Conservation (phyloP, 2,329 filamentous ascomycete species). For the Monascus ruber region DNA sequence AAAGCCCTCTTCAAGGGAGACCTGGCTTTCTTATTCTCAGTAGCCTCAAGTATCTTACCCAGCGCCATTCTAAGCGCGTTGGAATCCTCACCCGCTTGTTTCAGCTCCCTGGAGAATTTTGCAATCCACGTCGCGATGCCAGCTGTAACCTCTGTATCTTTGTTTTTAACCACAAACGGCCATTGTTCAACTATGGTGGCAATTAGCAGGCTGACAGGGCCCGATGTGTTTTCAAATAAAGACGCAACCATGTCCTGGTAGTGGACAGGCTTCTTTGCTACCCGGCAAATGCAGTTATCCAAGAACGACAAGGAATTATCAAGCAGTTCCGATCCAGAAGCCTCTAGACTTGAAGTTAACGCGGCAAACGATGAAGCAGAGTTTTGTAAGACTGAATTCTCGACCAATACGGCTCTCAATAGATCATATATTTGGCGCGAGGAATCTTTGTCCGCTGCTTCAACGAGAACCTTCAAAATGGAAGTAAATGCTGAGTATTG, state of each 20-base stretch:
- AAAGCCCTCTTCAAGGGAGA: conserved; percentile 24
- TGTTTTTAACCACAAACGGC: conserved; percentile 51
- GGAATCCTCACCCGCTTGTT: conserved; percentile 41
- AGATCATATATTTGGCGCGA: conserved; percentile 22
- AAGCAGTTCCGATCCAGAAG: conserved; percentile 19
- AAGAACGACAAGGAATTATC: conserved; percentile 55
- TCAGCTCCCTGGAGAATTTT: conserved; percentile 44
- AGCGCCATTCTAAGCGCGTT: conserved; percentile 36
- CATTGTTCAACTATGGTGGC: conserved; percentile 68
- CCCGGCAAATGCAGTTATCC: conserved; percentile 71
- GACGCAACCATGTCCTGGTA: conserved; percentile 49
- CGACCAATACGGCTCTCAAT: conserved; percentile 22
- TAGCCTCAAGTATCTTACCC: conserved; percentile 32
- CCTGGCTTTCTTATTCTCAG: conserved; percentile 24
- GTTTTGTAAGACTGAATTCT: conserved; percentile 26
- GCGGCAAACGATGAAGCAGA: conserved; percentile 24
- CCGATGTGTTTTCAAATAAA: conserved; percentile 21
- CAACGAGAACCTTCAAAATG: conserved; percentile 27
- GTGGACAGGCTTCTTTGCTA: conserved; percentile 67
- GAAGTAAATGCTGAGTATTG: conserved; percentile 32
- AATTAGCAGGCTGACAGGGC: conserved; percentile 51
- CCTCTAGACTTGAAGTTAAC: conserved; percentile 26
- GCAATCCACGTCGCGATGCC: conserved; percentile 49
- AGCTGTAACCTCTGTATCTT: conserved; percentile 31
- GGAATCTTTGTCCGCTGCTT: conserved; percentile 18